phyloP scores from a whole-genome alignment of 768 basidiomycete genomes.

The Pleurotus salmoneostramineus region DNA sequence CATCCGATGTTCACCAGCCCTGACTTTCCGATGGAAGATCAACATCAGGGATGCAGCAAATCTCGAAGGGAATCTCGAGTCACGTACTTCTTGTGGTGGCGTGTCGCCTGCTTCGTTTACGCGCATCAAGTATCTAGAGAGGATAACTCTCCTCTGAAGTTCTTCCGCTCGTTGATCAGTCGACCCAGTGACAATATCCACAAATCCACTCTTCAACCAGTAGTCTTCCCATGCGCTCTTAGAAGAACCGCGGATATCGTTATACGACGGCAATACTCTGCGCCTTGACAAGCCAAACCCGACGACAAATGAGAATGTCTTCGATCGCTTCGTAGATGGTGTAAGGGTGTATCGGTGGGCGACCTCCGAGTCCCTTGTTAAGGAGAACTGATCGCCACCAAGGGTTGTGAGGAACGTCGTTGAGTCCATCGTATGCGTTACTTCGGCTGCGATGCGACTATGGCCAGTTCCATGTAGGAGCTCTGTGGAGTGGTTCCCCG shows the following conservation, averaged over 20 bases:
- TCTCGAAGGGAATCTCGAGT: neutral
- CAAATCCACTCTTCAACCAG: slow-evolving; percentile 47
- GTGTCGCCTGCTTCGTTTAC: slow-evolving; percentile 56
- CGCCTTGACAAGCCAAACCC: slow-evolving; percentile 22
- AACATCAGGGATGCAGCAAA: neutral
- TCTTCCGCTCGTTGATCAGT: slow-evolving; percentile 48
- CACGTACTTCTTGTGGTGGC: slow-evolving; percentile 53
- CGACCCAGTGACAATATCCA: slow-evolving; percentile 48
- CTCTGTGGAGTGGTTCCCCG: slow-evolving; percentile 43
- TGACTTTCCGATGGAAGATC: slow-evolving; percentile 27
- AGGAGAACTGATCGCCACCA: slow-evolving; percentile 31
- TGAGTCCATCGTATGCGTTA: slow-evolving; percentile 36
- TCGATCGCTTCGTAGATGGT: slow-evolving; percentile 19
- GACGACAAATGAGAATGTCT: slow-evolving; percentile 32
- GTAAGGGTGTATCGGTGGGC: slow-evolving; percentile 44
- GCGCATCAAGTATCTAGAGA: slow-evolving; percentile 53
- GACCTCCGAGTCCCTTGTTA: slow-evolving; percentile 37
- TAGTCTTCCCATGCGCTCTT: slow-evolving; percentile 37
- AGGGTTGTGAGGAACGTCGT: slow-evolving; percentile 40
- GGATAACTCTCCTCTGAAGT: slow-evolving; percentile 51
- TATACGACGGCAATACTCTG: slow-evolving; percentile 16
- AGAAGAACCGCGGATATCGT: slow-evolving; percentile 29
- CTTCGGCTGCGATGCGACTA: slow-evolving; percentile 24
- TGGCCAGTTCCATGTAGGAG: slow-evolving; percentile 17
- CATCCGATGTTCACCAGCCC: slow-evolving; percentile 55